Conservation (phyloP, 73 alveolate species). For the Durusdinium trenchii region DNA sequence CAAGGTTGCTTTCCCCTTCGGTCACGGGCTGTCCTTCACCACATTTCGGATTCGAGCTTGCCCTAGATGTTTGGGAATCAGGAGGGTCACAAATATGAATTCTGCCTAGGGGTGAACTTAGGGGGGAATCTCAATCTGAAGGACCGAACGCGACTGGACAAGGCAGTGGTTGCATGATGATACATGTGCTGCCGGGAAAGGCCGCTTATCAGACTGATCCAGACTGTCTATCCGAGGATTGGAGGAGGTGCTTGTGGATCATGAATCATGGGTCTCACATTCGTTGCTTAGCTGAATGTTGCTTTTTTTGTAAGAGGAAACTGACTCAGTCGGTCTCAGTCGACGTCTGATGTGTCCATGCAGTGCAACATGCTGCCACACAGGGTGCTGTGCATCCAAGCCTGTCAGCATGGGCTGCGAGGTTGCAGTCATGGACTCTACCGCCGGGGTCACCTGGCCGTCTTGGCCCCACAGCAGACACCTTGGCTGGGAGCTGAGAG, state of each 20-base stretch:
- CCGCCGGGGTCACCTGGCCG: conserved; percentile 39
- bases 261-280: conserved; percentile 7
- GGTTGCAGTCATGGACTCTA: not conserved
- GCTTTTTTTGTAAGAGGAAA: not conserved
- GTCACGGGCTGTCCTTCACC: conserved; percentile 80
- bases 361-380: not conserved
- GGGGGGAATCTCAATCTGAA: too few relatives aligned
- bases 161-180: too few relatives aligned
- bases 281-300: not conserved
- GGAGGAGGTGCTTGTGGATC: conserved; percentile 18
- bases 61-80: too few relatives aligned
- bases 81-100: too few relatives aligned
- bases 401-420: not conserved
- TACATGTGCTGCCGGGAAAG: too few relatives aligned
- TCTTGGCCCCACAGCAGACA: not conserved
- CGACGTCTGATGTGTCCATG: not conserved
- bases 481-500: conserved; percentile 21
- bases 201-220: too few relatives aligned
- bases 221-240: not conserved
- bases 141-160: too few relatives aligned
- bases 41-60: conserved; percentile 15
- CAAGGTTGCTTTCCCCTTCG: conserved; percentile 80
- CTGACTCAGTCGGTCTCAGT: not conserved
- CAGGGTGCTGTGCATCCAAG: too few relatives aligned
- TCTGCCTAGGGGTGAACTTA: too few relatives aligned